Evolutionary conservation across 768 basidiomycete genomes (phyloP).

Genomic region (Naematelia encephala): DNA sequence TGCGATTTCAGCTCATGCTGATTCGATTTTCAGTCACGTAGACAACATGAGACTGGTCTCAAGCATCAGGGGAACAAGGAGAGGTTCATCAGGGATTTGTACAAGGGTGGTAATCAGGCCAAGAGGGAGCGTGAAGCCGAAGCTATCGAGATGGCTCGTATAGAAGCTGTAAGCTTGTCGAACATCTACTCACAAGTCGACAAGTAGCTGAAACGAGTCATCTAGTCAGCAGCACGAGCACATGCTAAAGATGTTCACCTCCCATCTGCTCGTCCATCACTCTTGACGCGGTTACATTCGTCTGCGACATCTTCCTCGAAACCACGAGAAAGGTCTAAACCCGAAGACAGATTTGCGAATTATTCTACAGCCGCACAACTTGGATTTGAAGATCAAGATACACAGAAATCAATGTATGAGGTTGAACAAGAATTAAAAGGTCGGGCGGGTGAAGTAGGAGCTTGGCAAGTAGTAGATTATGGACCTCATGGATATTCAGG

Average conservation of each 20-base stretch:
- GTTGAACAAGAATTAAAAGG: slow-evolving; percentile 53
- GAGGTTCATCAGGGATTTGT: slow-evolving; percentile 82
- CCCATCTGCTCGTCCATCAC: slow-evolving; percentile 55
- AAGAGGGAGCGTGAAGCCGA: slow-evolving; percentile 57
- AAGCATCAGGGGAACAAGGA: slow-evolving; percentile 93
- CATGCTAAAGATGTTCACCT: slow-evolving; percentile 65
- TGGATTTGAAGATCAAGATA: slow-evolving; percentile 74
- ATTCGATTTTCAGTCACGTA: slow-evolving; percentile 64
- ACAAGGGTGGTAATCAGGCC: slow-evolving; percentile 70
- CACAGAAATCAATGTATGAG: slow-evolving; percentile 62
- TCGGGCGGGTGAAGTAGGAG: slow-evolving; percentile 20
- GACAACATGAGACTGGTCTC: slow-evolving; percentile 88
- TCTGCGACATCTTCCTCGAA: slow-evolving; percentile 50
- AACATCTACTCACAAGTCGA: not conserved
- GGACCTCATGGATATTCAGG: slow-evolving; percentile 12
- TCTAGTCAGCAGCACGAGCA: slow-evolving; percentile 57
- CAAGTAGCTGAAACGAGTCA: not conserved
- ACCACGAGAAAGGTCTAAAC: slow-evolving; percentile 55
- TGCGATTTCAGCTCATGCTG: slow-evolving; percentile 2
- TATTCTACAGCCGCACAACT: slow-evolving; percentile 85
- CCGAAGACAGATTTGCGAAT: slow-evolving; percentile 59
- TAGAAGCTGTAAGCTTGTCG: slow-evolving; percentile 65
- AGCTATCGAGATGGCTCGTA: slow-evolving; percentile 77
- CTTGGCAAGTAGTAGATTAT: slow-evolving; percentile 17
- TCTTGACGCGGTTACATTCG: not conserved